Evolutionary conservation across 805 yeast genomes (phyloP).

Genomic region (Metschnikowia orientalis): DNA sequence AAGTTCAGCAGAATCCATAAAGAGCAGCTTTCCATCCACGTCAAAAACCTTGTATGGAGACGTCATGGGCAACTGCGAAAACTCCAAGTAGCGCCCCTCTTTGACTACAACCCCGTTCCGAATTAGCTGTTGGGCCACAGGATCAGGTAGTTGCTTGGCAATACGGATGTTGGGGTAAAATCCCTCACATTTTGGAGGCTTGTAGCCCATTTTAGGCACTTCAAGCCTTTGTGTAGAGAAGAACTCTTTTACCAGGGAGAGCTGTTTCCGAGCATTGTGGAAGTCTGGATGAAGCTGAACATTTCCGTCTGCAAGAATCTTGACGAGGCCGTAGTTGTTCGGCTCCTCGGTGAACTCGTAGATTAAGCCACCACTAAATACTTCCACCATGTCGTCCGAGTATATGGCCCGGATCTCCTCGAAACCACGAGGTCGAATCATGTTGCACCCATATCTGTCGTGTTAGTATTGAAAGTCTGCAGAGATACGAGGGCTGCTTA

Average conservation of each 20-base stretch:
- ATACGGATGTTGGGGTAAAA: conserved; percentile 34
- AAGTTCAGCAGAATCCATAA: conserved; percentile 24
- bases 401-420: conserved; percentile 71
- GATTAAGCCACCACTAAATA: conserved; percentile 81
- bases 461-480: conserved; percentile 17
- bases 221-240: conserved; percentile 18
- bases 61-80: conserved; percentile 40
- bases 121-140: conserved; percentile 41
- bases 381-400: conserved; percentile 66
- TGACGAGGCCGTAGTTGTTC: conserved; percentile 75
- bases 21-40: conserved; percentile 36
- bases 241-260: conserved; percentile 30
- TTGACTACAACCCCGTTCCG: conserved; percentile 44
- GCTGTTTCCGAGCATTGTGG: conserved; percentile 45
- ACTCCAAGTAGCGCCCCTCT: conserved; percentile 47
- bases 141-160: conserved; percentile 43
- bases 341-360: conserved; percentile 78
- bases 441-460: conserved; percentile 72
- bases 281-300: conserved; percentile 48
- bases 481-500: too few species aligned
- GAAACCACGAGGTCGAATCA: conserved; percentile 70
- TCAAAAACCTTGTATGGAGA: conserved; percentile 42
- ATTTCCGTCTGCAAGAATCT: conserved; percentile 39
- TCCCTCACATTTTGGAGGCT: conserved; percentile 28
- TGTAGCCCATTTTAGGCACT: background rate